Evolutionary conservation across 257 asterid genomes (phyloP), one percentile per base, ranked within the genome.

Genomic region (Primulina huaijiensis): DNA sequence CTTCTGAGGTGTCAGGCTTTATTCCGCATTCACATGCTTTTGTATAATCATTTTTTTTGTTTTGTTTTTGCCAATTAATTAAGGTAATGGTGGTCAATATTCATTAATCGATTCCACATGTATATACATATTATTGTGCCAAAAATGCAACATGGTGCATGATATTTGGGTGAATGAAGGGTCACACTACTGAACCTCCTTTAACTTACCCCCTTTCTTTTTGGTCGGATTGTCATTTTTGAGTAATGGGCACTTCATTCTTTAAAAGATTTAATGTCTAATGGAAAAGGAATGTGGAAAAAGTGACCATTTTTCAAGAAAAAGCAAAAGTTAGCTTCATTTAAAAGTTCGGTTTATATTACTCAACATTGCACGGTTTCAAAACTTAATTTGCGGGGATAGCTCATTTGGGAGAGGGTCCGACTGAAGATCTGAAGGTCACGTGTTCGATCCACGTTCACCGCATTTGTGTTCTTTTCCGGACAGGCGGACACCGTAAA

Each of bases 321-420:
- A 1, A 7, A 11, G 1, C 11, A 2, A 16, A 71, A 16, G 83
- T 83, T 37, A 33, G 37, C 37, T 3, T 0, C 1, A 4, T 33
- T 33, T 0, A 33, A 3, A 4, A 33, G 25, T 27, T 27, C 0
- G 0, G 30, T 27, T 27, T 27, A 27, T 27, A 27, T 27, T 27
- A 27, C 0, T 2, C 0, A 27, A 27, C 3, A 27, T 27, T 2
- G 30, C 30, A 27, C 3, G 3, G 2, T 27, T 27, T 27, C 3
- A 27, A 0, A 0, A 27, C 30, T 2, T 2, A 27, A 27, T 0
- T 2, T 0, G 30, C 43, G 80, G 86, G 84, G 86, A 80, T 82
- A 75, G 86, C 87, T 82, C 86, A 82, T 86, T 85, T 82, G 87
- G 90, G 86, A 85, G 88, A 85, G 88, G 83, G 83, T 81, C 86